Conservation (phyloP, 441 rosid genomes). For the Metrosideros polymorpha region DNA sequence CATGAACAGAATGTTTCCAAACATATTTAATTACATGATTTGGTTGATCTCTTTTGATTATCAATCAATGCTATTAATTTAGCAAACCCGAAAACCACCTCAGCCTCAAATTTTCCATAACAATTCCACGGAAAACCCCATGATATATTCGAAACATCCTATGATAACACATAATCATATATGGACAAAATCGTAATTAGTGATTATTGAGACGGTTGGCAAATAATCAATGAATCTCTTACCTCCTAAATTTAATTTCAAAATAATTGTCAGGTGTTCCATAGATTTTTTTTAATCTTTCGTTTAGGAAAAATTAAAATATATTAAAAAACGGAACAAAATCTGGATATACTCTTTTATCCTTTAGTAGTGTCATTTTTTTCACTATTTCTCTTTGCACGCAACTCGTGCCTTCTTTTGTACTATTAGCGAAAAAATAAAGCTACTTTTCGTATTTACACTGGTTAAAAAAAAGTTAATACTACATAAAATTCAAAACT, state of each 20-base stretch:
- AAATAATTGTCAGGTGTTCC: not conserved
- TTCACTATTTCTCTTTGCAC: not conserved
- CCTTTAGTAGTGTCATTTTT: not conserved
- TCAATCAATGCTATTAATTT: not conserved
- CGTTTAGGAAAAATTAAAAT: not conserved
- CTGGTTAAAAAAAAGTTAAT: not conserved
- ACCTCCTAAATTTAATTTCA: not conserved
- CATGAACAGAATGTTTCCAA: not conserved
- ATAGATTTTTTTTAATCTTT: not conserved
- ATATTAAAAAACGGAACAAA: not conserved
- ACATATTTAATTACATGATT: not conserved
- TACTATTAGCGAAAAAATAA: not conserved
- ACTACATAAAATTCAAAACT: too few relatives aligned
- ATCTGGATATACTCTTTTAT: not conserved
- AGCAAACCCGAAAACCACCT: not conserved
- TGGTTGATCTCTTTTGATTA: not conserved
- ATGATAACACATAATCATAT: too few relatives aligned
- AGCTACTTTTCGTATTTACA: not conserved
- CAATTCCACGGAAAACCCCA: not conserved
- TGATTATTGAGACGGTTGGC: not conserved
- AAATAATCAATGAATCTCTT: not conserved
- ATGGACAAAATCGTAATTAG: not conserved
- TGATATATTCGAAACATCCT: not conserved
- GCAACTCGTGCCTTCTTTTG: not conserved
- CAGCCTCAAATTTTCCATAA: not conserved